phyloP scores from a whole-genome alignment of 176 grass and related monocot genomes.

The Phyllostachys edulis region DNA sequence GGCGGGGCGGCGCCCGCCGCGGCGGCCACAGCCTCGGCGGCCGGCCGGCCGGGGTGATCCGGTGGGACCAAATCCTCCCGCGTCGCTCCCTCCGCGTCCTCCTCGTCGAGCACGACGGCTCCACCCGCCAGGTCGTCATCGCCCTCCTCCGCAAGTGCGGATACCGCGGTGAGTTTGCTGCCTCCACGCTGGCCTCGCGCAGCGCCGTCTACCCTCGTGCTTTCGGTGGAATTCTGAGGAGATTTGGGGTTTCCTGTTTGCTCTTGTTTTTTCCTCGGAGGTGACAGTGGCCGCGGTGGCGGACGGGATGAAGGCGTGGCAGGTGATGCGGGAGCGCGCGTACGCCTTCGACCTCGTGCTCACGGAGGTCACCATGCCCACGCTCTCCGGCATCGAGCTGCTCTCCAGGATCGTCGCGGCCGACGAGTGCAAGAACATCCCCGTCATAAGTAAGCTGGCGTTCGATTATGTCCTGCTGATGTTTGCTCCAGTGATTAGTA shows the following conservation, averaged over 20 bases:
- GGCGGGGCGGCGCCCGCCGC: slow-evolving; percentile 21
- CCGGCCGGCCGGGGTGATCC: slow-evolving; percentile 28
- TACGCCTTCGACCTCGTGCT: slow-evolving; percentile 93
- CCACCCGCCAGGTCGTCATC: slow-evolving; percentile 87
- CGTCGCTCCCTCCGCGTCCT: slow-evolving; percentile 74
- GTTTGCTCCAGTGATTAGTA: background rate
- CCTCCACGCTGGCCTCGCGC: background rate
- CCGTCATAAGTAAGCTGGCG: slow-evolving; percentile 76
- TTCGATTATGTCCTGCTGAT: background rate
- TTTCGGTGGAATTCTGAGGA: background rate
- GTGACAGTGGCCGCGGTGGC: slow-evolving; percentile 65
- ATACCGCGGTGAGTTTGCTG: slow-evolving; percentile 65
- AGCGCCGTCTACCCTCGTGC: background rate
- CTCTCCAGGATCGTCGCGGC: slow-evolving; percentile 68
- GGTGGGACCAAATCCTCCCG: slow-evolving; percentile 87
- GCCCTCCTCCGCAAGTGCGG: slow-evolving; percentile 96
- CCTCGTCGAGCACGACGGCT: slow-evolving; percentile 94
- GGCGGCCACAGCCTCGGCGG: background rate
- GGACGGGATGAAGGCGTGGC: slow-evolving; percentile 92
- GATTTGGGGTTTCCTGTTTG: background rate
- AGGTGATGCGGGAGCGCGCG: slow-evolving; percentile 61
- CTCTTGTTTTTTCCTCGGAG: background rate
- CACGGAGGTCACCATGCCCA: slow-evolving; percentile 92
- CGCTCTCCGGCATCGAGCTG: slow-evolving; percentile 81
- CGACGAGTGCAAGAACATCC: slow-evolving; percentile 87